A percentile compares a stretch with the other conserved stretches of the same genome.
These are phyloP conservation scores for Monilinia vaccinii-corymbosi DNA, from an alignment of 2,329 filamentous ascomycete genomes.

Conservation along the genomic window DNA sequence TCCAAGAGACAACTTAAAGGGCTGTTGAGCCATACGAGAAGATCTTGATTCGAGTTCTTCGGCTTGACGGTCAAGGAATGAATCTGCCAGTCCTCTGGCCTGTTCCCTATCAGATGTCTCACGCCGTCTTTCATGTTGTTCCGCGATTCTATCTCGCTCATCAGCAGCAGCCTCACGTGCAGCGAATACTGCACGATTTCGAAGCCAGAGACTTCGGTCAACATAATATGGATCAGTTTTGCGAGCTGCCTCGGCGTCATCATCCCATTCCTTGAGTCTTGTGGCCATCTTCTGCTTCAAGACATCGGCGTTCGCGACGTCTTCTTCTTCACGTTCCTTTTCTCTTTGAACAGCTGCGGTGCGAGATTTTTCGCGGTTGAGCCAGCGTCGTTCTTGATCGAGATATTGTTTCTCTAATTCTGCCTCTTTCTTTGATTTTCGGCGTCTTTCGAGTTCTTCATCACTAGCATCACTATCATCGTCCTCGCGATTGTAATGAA, in stretches of 20 bases:
- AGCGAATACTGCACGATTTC: constrained; percentile 67
- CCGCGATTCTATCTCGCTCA: constrained; percentile 70
- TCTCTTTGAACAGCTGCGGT: constrained; percentile 82
- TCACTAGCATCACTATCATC: constrained; percentile 85
- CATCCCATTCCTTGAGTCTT: constrained; percentile 74
- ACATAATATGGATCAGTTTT: constrained; percentile 77
- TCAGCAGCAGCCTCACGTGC: constrained; percentile 68
- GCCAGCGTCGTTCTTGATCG: constrained; percentile 83
- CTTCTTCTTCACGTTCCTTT: constrained; percentile 67
- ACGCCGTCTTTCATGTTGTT: constrained; percentile 64
- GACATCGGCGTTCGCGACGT: constrained; percentile 55
- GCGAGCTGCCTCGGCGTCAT: constrained; percentile 68
- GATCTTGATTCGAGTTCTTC: constrained; percentile 57
- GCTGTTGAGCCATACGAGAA: constrained; percentile 46
- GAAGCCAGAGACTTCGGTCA: constrained; percentile 76
- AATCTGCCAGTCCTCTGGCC: constrained; percentile 77
- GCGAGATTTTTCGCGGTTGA: constrained; percentile 76
- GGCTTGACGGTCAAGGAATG: constrained; percentile 79
- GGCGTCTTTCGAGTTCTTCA: constrained; percentile 69
- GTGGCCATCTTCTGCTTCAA: constrained; percentile 60
- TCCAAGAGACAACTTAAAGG: constrained; percentile 88
- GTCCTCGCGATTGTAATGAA: constrained; percentile 58
- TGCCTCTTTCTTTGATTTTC: constrained; percentile 58
- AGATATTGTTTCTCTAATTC: constrained; percentile 74
- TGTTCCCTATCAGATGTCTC: constrained; percentile 66